Percentiles rank a stretch among this genome's conserved stretches.
Conservation (phyloP, 1,284 basidiomycete genomes). For the Ustilago crameri region DNA sequence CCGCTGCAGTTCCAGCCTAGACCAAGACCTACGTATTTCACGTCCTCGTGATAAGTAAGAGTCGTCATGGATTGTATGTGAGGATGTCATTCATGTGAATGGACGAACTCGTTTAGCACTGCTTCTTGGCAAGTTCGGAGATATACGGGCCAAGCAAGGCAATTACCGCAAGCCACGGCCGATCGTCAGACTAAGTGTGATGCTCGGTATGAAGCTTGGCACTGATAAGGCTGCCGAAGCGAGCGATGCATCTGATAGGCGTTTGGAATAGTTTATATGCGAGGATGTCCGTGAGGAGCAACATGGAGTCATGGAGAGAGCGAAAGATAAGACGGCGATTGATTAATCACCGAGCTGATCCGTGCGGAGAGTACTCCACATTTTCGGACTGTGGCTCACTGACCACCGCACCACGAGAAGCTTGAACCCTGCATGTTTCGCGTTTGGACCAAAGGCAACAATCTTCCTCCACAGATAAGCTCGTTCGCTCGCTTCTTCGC, state of each 20-base stretch:
- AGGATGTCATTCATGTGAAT: too few species aligned
- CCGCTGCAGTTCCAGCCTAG: too few species aligned
- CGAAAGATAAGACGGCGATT: too few species aligned
- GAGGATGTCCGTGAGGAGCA: too few species aligned
- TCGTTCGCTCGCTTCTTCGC: background rate
- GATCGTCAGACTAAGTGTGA: too few species aligned
- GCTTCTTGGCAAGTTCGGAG: too few species aligned
- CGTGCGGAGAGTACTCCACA: background rate
- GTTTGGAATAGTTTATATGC: background rate
- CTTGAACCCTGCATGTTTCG: slow-evolving; percentile 1
- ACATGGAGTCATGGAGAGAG: too few species aligned
- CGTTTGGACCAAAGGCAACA: background rate
- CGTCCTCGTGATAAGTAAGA: too few species aligned
- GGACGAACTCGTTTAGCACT: too few species aligned
- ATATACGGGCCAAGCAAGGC: background rate
- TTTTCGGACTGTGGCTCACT: background rate
- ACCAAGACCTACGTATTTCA: too few species aligned
- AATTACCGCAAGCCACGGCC: too few species aligned
- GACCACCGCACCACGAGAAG: background rate
- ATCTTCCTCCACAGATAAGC: background rate
- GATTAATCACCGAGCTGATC: background rate
- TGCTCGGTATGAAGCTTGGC: background rate
- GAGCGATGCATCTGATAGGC: background rate
- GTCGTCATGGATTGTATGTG: too few species aligned
- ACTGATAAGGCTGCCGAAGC: background rate